These are phyloP conservation scores for Casuarina glauca DNA, from an alignment of 306 rosid species.

Conservation along the genomic window DNA sequence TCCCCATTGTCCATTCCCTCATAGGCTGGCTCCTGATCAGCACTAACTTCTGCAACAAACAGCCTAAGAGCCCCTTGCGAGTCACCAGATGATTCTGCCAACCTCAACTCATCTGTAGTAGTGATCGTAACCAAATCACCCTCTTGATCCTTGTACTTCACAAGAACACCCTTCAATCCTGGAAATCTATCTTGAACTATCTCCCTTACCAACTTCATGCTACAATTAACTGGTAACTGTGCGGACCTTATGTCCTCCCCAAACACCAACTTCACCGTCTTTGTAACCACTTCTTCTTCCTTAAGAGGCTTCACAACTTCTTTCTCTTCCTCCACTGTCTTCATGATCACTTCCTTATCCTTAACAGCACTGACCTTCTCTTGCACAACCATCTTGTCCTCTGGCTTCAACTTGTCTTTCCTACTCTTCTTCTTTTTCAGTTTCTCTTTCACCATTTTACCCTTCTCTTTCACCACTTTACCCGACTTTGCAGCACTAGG, in stretches of 20 bases:
- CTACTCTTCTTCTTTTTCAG: conserved; percentile 57
- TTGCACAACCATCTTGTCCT: conserved; percentile 52
- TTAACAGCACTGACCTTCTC: conserved; percentile 41
- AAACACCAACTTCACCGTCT: conserved; percentile 79
- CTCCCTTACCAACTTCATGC: conserved; percentile 62
- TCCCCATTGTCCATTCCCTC: conserved; percentile 43
- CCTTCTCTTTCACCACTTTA: conserved; percentile 65
- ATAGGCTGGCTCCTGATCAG: conserved; percentile 61
- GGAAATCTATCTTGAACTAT: conserved; percentile 68
- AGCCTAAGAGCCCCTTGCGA: conserved; percentile 60
- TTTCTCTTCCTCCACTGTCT: conserved; percentile 39
- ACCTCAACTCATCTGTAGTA: conserved; percentile 62
- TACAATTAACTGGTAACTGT: conserved; percentile 67
- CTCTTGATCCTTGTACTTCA: conserved; percentile 78
- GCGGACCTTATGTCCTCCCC: conserved; percentile 96
- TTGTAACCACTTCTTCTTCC: conserved; percentile 48
- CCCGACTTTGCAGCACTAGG: conserved; percentile 34
- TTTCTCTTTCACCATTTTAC: conserved; percentile 66
- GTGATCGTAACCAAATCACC: conserved; percentile 94
- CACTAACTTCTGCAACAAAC: conserved; percentile 55
- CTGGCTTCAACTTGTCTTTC: conserved; percentile 41
- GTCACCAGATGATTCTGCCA: conserved; percentile 58
- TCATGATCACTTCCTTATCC: conserved; percentile 42
- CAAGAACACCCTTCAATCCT: conserved; percentile 75
- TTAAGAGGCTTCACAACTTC: conserved; percentile 28